These are phyloP conservation scores for Vitis amurensis DNA, from an alignment of 164 flowering plant genomes.

Conservation along the genomic window DNA sequence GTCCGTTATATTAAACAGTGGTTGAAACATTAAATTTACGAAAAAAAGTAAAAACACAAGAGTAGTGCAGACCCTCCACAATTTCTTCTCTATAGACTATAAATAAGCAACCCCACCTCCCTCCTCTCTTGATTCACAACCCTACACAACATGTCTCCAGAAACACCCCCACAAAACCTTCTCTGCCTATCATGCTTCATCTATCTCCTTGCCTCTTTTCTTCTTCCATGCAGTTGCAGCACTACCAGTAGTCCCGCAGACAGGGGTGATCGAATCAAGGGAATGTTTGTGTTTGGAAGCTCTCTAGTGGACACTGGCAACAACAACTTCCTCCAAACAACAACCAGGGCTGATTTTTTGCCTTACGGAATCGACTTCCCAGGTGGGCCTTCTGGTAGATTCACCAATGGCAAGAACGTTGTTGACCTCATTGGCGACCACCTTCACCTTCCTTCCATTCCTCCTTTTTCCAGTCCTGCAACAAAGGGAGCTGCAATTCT, in stretches of 20 bases:
- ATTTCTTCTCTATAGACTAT: too few relatives aligned
- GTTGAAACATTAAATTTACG: too few relatives aligned
- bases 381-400: conserved; percentile 61
- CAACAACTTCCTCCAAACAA: conserved; percentile 49
- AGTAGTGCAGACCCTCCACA: too few relatives aligned
- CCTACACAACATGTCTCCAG: too few relatives aligned
- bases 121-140: too few relatives aligned
- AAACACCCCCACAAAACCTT: conserved; percentile 10
- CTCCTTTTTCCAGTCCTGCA: conserved; percentile 42
- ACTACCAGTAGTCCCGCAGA: neutral
- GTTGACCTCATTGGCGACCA: conserved; percentile 45
- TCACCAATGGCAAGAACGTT: conserved; percentile 58
- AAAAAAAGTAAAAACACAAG: too few relatives aligned
- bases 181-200: neutral
- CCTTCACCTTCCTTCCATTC: conserved; percentile 46
- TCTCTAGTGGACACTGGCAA: conserved; percentile 84
- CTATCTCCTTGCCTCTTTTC: neutral
- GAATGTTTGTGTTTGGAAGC: conserved; percentile 78
- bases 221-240: conserved; percentile 1
- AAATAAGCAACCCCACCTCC: too few relatives aligned
- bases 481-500: conserved; percentile 43
- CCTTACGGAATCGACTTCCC: conserved; percentile 76
- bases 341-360: conserved; percentile 45
- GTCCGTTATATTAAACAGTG: too few relatives aligned
- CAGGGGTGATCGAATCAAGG: conserved; percentile 21